Evolutionary conservation across 352 stramenopile species (phyloP).

Genomic region (Blastocystis sp.): DNA sequence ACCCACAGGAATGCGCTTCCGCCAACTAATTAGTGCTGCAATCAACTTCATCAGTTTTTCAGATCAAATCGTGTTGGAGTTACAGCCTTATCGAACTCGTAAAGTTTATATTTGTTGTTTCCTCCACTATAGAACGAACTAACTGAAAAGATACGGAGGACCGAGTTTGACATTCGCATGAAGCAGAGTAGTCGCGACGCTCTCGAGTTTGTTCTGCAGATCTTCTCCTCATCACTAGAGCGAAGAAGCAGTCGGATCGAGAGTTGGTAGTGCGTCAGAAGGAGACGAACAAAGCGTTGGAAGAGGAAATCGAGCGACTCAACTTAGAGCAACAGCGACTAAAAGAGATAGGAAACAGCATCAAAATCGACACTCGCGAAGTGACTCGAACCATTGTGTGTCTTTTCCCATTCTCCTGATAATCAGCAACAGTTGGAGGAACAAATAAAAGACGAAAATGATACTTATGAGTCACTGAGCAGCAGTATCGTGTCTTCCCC

Average conservation of each 20-base stretch:
- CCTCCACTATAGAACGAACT: neutral
- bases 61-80: neutral
- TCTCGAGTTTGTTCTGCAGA: neutral
- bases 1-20: neutral
- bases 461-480: neutral
- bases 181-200: neutral
- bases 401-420: neutral
- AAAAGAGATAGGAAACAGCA: slow-evolving; percentile 23
- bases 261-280: slow-evolving; percentile 12
- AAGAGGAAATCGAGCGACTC: slow-evolving; percentile 27
- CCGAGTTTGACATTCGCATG: slow-evolving; percentile 28
- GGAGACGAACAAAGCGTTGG: slow-evolving; percentile 27
- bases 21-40: slow-evolving; percentile 16
- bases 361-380: slow-evolving; percentile 28
- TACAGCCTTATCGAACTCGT: neutral
- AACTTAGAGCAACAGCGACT: slow-evolving; percentile 53
- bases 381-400: slow-evolving; percentile 2
- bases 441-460: slow-evolving; percentile 45
- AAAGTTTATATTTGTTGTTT: neutral
- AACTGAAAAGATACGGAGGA: slow-evolving; percentile 37
- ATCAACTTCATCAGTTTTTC: slow-evolving; percentile 60
- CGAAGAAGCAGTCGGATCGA: slow-evolving; percentile 24
- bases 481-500: neutral
- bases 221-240: neutral
- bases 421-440: neutral